Conservation (phyloP, 768 basidiomycete genomes). For the Mycena amicta region DNA sequence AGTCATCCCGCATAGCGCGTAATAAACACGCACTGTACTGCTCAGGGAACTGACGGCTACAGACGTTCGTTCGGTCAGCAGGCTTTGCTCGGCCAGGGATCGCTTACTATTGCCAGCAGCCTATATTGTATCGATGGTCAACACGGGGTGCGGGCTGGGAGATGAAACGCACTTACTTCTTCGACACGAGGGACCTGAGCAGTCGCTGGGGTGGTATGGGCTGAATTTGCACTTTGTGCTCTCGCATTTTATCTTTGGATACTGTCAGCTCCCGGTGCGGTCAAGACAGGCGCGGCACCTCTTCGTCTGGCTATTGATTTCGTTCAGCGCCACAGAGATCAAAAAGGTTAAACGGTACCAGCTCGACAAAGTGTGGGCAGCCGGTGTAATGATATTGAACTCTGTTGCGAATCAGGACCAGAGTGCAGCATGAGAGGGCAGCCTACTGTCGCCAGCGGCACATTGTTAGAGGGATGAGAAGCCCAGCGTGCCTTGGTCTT, state of each 20-base stretch:
- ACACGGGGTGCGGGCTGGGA: not conserved
- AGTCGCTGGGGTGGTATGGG: conserved; percentile 58
- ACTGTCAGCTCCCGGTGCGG: not conserved
- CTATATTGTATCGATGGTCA: conserved; percentile 23
- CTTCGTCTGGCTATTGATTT: conserved; percentile 54
- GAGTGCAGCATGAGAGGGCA: conserved; percentile 19
- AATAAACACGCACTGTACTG: conserved; percentile 57
- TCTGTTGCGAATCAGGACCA: conserved; percentile 38
- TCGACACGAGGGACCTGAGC: conserved; percentile 54
- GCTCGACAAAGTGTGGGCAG: conserved; percentile 57
- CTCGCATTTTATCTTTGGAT: conserved; percentile 64
- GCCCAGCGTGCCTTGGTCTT: conserved; percentile 9
- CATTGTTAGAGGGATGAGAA: conserved; percentile 44
- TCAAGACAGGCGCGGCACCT: conserved; percentile 43
- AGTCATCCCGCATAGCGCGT: not conserved
- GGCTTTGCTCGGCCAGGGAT: conserved; percentile 5
- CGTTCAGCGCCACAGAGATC: conserved; percentile 7
- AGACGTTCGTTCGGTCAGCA: conserved; percentile 25
- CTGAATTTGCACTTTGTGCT: conserved; percentile 74
- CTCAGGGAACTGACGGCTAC: conserved; percentile 71
- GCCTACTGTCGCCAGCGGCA: conserved; percentile 73
- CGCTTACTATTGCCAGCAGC: conserved; percentile 81
- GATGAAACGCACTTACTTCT: conserved; percentile 11
- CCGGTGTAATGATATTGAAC: conserved; percentile 62
- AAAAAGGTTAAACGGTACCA: conserved; percentile 43